phyloP scores from a whole-genome alignment of 371 early-diverging fungal genomes.

The Entomophthora muscae region DNA sequence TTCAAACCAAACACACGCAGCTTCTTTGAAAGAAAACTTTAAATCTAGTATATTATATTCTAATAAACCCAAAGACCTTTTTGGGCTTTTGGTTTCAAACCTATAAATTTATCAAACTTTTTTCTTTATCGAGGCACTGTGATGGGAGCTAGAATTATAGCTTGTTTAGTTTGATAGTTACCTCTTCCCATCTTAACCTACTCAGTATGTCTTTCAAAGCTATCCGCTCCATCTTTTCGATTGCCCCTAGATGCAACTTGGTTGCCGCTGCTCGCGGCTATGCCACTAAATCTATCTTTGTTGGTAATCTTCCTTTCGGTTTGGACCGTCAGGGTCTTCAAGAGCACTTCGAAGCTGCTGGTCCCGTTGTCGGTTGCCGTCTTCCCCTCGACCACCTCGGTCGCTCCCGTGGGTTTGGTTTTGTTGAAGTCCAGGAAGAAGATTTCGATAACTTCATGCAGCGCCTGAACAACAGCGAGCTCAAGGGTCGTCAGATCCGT shows the following conservation, averaged over 20 bases:
- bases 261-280: slow-evolving; percentile 12
- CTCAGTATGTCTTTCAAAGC: neutral
- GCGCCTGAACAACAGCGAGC: slow-evolving; percentile 28
- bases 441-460: slow-evolving; percentile 34
- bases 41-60: too few species aligned
- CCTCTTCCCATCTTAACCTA: too few species aligned
- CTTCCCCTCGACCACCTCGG: slow-evolving; percentile 28
- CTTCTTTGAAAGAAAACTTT: too few species aligned
- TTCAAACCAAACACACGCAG: too few species aligned
- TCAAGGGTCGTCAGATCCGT: slow-evolving; percentile 42
- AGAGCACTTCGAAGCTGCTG: slow-evolving; percentile 22
- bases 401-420: slow-evolving; percentile 58
- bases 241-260: neutral
- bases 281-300: slow-evolving; percentile 35
- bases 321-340: slow-evolving; percentile 29
- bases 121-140: too few species aligned
- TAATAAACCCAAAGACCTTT: too few species aligned
- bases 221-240: neutral
- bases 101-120: too few species aligned
- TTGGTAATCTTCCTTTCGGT: slow-evolving; percentile 43
- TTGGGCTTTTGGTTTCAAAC: too few species aligned
- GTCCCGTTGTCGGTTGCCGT: slow-evolving; percentile 16
- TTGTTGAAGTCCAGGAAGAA: slow-evolving; percentile 31
- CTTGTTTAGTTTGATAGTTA: too few species aligned
- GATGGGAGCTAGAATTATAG: too few species aligned